These are phyloP conservation scores for Suaeda aralocaspica DNA, from an alignment of 148 eudicot genomes.

Conservation along the genomic window DNA sequence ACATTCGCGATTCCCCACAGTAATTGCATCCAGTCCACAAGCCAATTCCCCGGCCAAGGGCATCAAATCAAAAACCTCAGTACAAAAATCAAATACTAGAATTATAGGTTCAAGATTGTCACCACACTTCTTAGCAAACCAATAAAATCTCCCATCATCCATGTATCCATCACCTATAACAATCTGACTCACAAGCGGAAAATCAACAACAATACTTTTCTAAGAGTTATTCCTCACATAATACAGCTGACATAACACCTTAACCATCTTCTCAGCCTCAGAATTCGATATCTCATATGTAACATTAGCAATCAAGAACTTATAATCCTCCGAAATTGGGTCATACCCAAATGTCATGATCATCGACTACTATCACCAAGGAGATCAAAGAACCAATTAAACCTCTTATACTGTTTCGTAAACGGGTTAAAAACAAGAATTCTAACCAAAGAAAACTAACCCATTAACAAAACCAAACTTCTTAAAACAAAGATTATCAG, in stretches of 20 bases:
- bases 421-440: slow-evolving; percentile 3
- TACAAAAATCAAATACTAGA: neutral
- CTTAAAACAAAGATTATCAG: neutral
- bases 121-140: neutral
- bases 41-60: neutral
- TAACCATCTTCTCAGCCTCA: neutral
- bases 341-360: slow-evolving; percentile 17
- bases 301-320: neutral
- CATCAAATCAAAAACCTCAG: neutral
- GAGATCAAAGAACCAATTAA: too few species aligned
- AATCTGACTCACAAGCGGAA: neutral
- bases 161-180: neutral
- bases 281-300: neutral
- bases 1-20: neutral
- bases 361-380: too few species aligned
- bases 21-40: neutral
- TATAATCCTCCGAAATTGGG: slow-evolving; percentile 3
- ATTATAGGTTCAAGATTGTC: neutral
- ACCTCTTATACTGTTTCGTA: neutral
- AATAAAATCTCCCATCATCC: slow-evolving; percentile 14
- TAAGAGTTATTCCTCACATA: neutral
- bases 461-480: slow-evolving; percentile 4
- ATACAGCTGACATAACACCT: neutral
- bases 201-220: neutral
- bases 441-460: neutral